These are phyloP conservation scores for Neostapfia colusana DNA, from an alignment of 176 grass and related monocot genomes.

Conservation along the genomic window DNA sequence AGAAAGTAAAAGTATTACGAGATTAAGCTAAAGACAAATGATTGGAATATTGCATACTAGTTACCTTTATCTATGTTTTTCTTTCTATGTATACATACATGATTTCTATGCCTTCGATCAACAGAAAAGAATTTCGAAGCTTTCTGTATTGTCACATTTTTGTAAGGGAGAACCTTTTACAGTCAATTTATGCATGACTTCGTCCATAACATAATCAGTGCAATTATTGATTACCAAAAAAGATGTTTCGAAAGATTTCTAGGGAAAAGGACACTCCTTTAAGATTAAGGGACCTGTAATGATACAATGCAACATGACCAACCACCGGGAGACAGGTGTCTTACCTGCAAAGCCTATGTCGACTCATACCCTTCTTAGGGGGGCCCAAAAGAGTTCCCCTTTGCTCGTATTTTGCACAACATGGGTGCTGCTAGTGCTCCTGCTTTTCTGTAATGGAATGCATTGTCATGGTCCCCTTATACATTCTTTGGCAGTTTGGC, in stretches of 20 bases:
- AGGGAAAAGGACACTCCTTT: background rate
- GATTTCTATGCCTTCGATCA: constrained; percentile 17
- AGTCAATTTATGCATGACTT: background rate
- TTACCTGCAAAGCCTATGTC: constrained; percentile 6
- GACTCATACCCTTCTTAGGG: constrained; percentile 23
- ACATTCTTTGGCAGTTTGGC: constrained; percentile 31
- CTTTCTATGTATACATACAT: background rate
- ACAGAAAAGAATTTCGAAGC: background rate
- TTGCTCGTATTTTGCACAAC: constrained; percentile 50
- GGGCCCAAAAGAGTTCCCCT: constrained; percentile 8
- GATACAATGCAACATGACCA: constrained; percentile 22
- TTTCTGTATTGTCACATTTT: constrained; percentile 27
- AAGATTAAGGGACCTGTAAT: constrained; percentile 6
- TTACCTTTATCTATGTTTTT: background rate
- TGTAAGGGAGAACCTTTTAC: background rate
- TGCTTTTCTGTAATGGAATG: constrained; percentile 70
- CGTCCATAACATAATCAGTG: constrained; percentile 19
- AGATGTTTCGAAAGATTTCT: constrained; percentile 3
- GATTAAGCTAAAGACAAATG: background rate
- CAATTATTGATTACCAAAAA: constrained; percentile 37
- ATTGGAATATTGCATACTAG: background rate
- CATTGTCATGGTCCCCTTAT: constrained; percentile 47
- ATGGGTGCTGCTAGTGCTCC: constrained; percentile 42
- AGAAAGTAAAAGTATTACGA: background rate
- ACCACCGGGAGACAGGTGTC: constrained; percentile 27